These are phyloP conservation scores for Emergomyces africanus DNA, from an alignment of 2,329 filamentous ascomycete species.

Conservation along the genomic window DNA sequence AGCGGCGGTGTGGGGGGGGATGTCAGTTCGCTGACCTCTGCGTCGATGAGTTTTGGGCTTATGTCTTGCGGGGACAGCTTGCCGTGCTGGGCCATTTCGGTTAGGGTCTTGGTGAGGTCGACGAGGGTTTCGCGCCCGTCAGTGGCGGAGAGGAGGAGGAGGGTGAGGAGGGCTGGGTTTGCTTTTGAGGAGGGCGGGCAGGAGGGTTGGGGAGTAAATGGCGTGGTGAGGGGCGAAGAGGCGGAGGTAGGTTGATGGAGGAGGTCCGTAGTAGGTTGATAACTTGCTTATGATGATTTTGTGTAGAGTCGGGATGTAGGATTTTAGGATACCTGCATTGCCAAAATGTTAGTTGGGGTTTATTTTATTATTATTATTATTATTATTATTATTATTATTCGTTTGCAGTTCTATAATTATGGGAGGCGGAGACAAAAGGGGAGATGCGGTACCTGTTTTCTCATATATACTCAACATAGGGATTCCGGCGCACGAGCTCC, in stretches of 20 bases:
- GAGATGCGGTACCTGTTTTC: constrained; percentile 54
- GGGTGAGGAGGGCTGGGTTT: constrained; percentile 32
- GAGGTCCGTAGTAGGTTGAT: constrained; percentile 70
- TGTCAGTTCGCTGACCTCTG: constrained; percentile 58
- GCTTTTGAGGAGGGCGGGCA: constrained; percentile 11
- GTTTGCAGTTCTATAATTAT: neutral
- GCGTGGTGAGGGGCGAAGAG: constrained; percentile 59
- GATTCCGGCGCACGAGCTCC: constrained; percentile 84
- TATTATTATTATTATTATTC: neutral
- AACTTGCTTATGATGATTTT: constrained; percentile 67
- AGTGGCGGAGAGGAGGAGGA: constrained; percentile 73
- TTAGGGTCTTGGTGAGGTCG: constrained; percentile 84
- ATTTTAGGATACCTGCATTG: constrained; percentile 65
- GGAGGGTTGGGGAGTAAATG: constrained; percentile 21
- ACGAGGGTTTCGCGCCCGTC: constrained; percentile 91
- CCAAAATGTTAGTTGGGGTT: neutral
- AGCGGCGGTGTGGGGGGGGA: constrained; percentile 10
- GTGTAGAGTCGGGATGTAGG: constrained; percentile 75
- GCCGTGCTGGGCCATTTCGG: constrained; percentile 85
- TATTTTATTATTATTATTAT: neutral
- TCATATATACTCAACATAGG: constrained; percentile 84
- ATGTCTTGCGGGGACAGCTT: constrained; percentile 77
- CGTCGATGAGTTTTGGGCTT: constrained; percentile 72
- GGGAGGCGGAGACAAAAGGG: neutral
- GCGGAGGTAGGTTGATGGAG: constrained; percentile 56